Evolutionary conservation across 2,329 filamentous ascomycete genomes (phyloP), one percentile per base, ranked within the genome.

Genomic region (Pestalotiopsis sp.): DNA sequence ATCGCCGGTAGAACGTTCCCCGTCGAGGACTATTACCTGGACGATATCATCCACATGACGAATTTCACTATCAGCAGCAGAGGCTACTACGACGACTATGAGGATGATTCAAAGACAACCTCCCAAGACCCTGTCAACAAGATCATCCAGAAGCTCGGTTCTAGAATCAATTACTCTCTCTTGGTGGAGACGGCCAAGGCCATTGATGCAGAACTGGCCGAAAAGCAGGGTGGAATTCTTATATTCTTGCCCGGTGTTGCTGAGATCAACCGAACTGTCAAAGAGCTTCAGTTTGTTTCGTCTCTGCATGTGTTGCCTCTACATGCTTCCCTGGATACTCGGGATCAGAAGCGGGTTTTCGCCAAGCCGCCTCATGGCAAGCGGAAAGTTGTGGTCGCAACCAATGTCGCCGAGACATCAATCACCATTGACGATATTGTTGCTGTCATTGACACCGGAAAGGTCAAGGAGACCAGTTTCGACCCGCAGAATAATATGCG

Each of bases 381-480:
- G 80, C 88, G 96, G 45, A 99, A 99, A 81, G 89, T 99, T 13
- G 93, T 99, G 41, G 93, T 95, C 6, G 93, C 96, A 1, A 99
- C 96, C 59, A 99, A 99, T 75, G 95, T 99, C 2, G 96, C 96
- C 2, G 96, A 99, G 79, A 99, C 96, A 0, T 98, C 96, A 2
- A 98, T 99, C 78, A 99, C 96, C 0, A 99, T 99, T 70, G 95
- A 98, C 77, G 96, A 99, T 77, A 93, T 99, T 66, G 93, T 98
- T 2, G 95, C 93, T 2, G 96, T 99, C 60, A 95, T 99, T 71
- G 96, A 99, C 78, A 96, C 92, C 12, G 96, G 96, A 36, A 91
- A 94, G 66, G 96, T 99, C 69, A 99, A 99, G 78, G 95, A 99
- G 80, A 99, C 95, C 0, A 95, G 93, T 77, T 98, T 95, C 75